Evolutionary conservation across 768 basidiomycete species (phyloP), one percentile per base, ranked within the genome.

Genomic region (Sarcomyxa edulis): DNA sequence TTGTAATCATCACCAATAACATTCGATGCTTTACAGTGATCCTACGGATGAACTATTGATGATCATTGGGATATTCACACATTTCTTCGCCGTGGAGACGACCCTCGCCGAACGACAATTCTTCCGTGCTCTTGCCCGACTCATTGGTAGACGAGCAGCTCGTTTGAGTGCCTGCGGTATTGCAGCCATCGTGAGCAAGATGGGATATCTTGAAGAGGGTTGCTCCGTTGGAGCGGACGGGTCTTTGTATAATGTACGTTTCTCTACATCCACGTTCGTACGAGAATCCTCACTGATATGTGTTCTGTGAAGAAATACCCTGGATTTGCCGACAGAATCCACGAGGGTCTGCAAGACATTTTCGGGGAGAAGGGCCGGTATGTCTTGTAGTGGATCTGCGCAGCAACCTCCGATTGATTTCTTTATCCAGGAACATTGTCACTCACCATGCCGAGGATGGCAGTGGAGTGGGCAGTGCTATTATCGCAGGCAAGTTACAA

Each of bases 1-100:
- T 22, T 35, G 6, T 34, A 12, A 24, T 18, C 28, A 40, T 16
- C 15, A 14, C 18, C 36, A 15, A 18, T n/a, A n/a, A 18, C 37
- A 32, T 29, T 41, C 36, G 14, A 19, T 23, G 21, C 19, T 40
- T 47, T 42, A 8, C 54, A 92, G 90, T 52, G 95, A 98, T 61
- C 82, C 88, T 1, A 99, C 95, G 20, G 95, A 98, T 53, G 95
- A 99, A 52, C 78, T 95, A 32, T 75, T 98, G 35, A 96, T 95
- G 79, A 80, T 93, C 56, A 90, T 96, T 53, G 95, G 95, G 32
- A 91, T 99, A 51, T 97, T 99, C 68, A 79, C 85, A 6, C 90
- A 98, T 68, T 97, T 97, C 72, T 98, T 93, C 56, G 88, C 87
- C 26, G 69, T 98, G 29, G 94, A 97, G 65, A 97, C 96, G 18